Base-by-base conservation (phyloP, 331 rosid genomes). In the Acacia pycnantha region DNA sequence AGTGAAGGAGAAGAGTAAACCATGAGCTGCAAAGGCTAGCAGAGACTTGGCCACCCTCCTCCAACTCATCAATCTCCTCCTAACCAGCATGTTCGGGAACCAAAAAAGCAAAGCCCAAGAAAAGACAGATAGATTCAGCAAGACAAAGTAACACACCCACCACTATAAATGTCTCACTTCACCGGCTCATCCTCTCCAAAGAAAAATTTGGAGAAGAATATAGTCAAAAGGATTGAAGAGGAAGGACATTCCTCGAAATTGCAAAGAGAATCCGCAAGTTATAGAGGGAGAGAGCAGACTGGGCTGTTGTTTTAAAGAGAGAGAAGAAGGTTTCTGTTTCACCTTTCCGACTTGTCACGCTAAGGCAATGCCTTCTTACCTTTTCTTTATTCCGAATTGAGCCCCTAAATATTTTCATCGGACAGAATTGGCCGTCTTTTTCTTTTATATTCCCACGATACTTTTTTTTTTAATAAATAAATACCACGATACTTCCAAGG, bases 61-160 rank as follows among this genome's bases (percentile, higher is more conserved):
- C 98, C 98, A 93, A 76, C 94, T 95, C 92, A 90, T 88, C 54
- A 89, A 85, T 79, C 93, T 90, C 74, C 92, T 83, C 85, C 82
- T 86, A 65, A 87, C 90, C 85, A 92, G 80, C 93, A 93, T 91
- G 77, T 27, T 74, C 54, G 7, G 70, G 79, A 76, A 27, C 50
- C 64, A 82, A 83, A 64, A 78, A 54, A 81, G 35, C 73, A 14
- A 72, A n/a, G 62, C 31, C 48, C 73, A 9, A 48, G 19, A 29
- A 48, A 16, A 18, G 7, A 10, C 26, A 0, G 18, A 76, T 54
- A 24, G 21, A 2, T 41, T 53, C 61, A 85, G 76, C 41, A 75
- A 50, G 14, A 79, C n/a, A 35, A 64, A 37, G 41, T 37, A 6
- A 68, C 50, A 22, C 79, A 3, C 56, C 5, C 56, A 10, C 68